Conservation (phyloP, 352 stramenopile species). For the Pythium insidiosum region DNA sequence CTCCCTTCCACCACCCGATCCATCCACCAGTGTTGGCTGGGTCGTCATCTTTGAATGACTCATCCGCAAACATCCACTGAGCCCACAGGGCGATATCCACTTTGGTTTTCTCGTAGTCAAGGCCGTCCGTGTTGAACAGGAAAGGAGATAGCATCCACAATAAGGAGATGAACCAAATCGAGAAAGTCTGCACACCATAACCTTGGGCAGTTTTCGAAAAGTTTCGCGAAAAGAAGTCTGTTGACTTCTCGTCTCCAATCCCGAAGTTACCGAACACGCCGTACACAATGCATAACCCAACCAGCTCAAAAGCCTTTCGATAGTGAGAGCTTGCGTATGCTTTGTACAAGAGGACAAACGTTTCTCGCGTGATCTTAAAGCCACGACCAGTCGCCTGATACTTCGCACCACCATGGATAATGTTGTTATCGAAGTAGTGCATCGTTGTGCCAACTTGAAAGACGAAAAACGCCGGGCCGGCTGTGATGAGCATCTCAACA, state of each 20-base stretch:
- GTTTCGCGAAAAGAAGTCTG: constrained; percentile 42
- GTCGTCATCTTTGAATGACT: constrained; percentile 56
- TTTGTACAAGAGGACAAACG: constrained; percentile 67
- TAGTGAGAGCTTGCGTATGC: constrained; percentile 65
- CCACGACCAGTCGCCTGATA: constrained; percentile 72
- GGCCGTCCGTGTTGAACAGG: constrained; percentile 73
- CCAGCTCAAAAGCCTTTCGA: constrained; percentile 65
- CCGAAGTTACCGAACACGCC: constrained; percentile 54
- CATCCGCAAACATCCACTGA: constrained; percentile 60
- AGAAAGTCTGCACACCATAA: constrained; percentile 71
- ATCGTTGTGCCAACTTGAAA: constrained; percentile 80
- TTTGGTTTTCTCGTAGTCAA: constrained; percentile 72
- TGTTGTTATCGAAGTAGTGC: constrained; percentile 80
- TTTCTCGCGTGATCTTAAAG: constrained; percentile 79
- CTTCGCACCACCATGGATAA: constrained; percentile 63
- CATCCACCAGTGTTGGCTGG: constrained; percentile 55
- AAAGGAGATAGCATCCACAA: constrained; percentile 62
- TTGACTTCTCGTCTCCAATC: constrained; percentile 45
- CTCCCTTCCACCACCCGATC: constrained; percentile 64
- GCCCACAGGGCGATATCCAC: constrained; percentile 55
- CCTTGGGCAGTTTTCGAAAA: constrained; percentile 61
- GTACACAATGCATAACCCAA: constrained; percentile 66
- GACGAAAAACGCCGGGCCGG: constrained; percentile 64
- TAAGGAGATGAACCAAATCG: constrained; percentile 72
- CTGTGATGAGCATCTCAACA: constrained; percentile 68